A percentile compares a stretch with the other conserved stretches of the same genome.
These are phyloP conservation scores for Kodamaea hsintzibuensis DNA, from an alignment of 805 yeast genomes.

Conservation along the genomic window DNA sequence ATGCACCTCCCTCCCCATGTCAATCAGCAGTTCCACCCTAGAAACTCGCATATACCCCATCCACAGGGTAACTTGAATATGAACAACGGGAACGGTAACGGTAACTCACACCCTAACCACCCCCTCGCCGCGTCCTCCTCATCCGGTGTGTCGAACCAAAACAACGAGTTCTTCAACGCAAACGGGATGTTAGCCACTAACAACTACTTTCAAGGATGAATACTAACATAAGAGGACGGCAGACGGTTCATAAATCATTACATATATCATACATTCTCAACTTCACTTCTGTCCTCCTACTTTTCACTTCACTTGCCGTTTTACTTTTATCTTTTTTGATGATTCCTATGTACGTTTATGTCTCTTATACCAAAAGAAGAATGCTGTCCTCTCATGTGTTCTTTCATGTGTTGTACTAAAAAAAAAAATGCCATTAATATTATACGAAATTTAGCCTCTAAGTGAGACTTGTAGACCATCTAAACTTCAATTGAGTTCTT, in stretches of 20 bases:
- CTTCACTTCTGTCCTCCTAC: conserved; percentile 1
- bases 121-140: background rate
- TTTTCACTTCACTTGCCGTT: conserved; percentile 4
- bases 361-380: conserved; percentile 8
- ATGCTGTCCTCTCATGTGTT: background rate
- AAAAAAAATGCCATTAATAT: background rate
- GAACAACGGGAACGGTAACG: background rate
- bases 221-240: background rate
- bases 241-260: background rate
- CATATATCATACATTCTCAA: conserved; percentile 1
- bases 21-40: conserved; percentile 4
- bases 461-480: background rate
- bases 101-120: background rate
- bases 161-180: background rate
- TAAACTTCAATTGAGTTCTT: background rate
- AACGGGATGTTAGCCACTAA: conserved; percentile 1
- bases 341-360: conserved; percentile 10
- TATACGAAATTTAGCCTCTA: background rate
- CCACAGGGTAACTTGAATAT: conserved; percentile 2
- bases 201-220: background rate
- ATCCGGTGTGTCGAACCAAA: background rate
- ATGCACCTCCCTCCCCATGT: conserved; percentile 1
- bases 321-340: conserved; percentile 4
- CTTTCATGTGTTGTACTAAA: conserved; percentile 8
- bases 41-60: conserved; percentile 4